Evolutionary conservation across 2,329 filamentous ascomycete species (phyloP).

Genomic region (Triangularia verruculosa): DNA sequence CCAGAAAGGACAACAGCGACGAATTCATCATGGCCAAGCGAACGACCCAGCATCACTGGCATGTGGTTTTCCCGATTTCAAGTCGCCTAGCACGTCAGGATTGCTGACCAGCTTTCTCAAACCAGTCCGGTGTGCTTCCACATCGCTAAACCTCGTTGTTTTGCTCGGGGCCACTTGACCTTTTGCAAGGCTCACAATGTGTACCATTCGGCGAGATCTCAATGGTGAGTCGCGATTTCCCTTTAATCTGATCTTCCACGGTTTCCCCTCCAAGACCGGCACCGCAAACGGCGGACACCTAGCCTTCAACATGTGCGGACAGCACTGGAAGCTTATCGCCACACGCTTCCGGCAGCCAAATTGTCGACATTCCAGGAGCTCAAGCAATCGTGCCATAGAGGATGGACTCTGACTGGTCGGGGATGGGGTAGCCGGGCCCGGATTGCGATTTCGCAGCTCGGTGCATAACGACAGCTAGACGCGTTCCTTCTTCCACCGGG

Average conservation of each 20-base stretch:
- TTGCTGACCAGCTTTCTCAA: neutral
- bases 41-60: slow-evolving; percentile 17
- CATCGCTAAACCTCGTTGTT: slow-evolving; percentile 17
- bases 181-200: slow-evolving; percentile 10
- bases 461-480: too few relatives aligned
- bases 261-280: neutral
- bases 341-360: neutral
- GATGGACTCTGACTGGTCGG: too few relatives aligned
- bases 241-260: neutral
- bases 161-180: slow-evolving; percentile 4
- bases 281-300: neutral
- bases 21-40: neutral
- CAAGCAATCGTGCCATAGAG: neutral
- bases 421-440: too few relatives aligned
- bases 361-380: too few relatives aligned
- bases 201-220: slow-evolving; percentile 5
- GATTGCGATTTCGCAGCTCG: too few relatives aligned
- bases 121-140: slow-evolving; percentile 11
- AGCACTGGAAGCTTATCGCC: neutral
- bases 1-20: neutral
- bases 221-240: slow-evolving; percentile 10
- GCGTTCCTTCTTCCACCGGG: too few relatives aligned
- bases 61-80: neutral
- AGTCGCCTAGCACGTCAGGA: neutral
- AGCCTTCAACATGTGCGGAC: neutral